These are phyloP conservation scores for Acanthamoeba royreba DNA, from an alignment of 208 protist species.

Conservation along the genomic window DNA sequence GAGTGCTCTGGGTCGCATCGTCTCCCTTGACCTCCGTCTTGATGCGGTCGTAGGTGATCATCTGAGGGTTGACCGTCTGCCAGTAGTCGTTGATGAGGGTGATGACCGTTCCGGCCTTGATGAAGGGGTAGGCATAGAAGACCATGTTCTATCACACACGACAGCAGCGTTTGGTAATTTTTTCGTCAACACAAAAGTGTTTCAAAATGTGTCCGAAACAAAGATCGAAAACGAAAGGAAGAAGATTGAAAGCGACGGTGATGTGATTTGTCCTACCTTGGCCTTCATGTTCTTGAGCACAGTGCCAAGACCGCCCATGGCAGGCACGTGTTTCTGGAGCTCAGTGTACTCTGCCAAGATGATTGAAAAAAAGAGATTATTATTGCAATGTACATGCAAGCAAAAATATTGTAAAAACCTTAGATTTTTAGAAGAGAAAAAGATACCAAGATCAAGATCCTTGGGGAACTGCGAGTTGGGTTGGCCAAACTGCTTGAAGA, in stretches of 20 bases:
- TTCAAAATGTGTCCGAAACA: neutral
- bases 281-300: constrained; percentile 38
- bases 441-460: neutral
- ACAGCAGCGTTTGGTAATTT: neutral
- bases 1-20: neutral
- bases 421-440: neutral
- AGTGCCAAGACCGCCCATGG: constrained; percentile 29
- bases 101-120: neutral
- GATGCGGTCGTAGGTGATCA: constrained; percentile 37
- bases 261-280: neutral
- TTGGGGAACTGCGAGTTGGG: constrained; percentile 38
- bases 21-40: neutral
- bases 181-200: neutral
- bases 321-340: neutral
- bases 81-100: constrained; percentile 43
- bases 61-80: constrained; percentile 8
- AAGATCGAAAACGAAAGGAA: neutral
- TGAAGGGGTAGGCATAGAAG: constrained; percentile 12
- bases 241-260: neutral
- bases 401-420: neutral
- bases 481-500: neutral
- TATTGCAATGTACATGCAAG: no score
- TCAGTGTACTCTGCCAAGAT: neutral
- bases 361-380: neutral
- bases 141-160: constrained; percentile 2